Conservation (phyloP, 2,329 filamentous ascomycete species). For the Cytospora piceicola region DNA sequence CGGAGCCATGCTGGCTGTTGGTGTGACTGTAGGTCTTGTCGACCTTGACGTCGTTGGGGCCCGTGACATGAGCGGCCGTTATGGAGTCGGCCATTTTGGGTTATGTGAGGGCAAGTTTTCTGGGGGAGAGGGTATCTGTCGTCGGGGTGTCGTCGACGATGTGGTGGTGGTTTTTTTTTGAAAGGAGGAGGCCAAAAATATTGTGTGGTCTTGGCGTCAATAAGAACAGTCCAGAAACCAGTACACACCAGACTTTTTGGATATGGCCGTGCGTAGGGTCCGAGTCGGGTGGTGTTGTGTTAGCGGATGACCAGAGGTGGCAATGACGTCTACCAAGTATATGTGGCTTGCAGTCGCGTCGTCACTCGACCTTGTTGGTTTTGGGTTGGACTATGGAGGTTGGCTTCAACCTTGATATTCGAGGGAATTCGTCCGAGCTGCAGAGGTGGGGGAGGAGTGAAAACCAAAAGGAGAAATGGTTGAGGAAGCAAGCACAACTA, state of each 20-base stretch:
- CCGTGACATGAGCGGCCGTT: constrained; percentile 2
- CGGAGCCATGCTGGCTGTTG: constrained; percentile 26
- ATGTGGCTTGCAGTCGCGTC: neutral
- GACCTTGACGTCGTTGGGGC: constrained; percentile 21
- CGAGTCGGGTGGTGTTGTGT: constrained; percentile 7
- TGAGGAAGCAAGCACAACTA: constrained; percentile 11
- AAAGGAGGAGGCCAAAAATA: neutral
- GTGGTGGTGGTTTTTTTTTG: constrained; percentile 11
- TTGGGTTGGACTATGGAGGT: constrained; percentile 12
- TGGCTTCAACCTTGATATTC: constrained; percentile 6
- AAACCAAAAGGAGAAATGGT: neutral
- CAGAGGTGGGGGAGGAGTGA: neutral
- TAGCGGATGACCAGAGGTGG: constrained; percentile 2
- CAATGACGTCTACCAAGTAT: constrained; percentile 10
- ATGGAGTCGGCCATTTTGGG: constrained; percentile 26
- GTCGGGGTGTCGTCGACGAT: constrained; percentile 24
- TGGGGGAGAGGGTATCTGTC: neutral
- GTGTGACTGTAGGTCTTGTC: constrained; percentile 28
- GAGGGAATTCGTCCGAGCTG: constrained; percentile 13
- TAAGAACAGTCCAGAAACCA: constrained; percentile 8
- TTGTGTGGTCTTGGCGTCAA: neutral
- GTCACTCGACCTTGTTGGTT: constrained; percentile 11
- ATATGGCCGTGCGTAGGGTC: neutral
- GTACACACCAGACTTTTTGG: neutral
- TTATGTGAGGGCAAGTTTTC: neutral